phyloP scores from a whole-genome alignment of 768 basidiomycete genomes.

The Agaricus blazei region DNA sequence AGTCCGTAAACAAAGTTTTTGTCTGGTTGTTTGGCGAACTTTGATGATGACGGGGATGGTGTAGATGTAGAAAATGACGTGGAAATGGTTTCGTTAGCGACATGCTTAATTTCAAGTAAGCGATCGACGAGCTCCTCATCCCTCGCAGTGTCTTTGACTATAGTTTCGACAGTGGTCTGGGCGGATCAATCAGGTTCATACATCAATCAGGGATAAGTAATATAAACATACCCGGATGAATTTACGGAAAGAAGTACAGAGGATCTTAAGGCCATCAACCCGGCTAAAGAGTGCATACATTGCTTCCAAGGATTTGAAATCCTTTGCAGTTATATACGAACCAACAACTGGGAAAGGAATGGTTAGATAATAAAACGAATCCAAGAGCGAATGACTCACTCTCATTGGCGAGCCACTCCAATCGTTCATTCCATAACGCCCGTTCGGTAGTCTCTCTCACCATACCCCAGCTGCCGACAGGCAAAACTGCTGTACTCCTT shows the following conservation, averaged over 20 bases:
- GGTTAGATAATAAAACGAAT: background rate
- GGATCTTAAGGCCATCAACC: constrained; percentile 45
- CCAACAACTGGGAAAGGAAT: constrained; percentile 39
- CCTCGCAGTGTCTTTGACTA: constrained; percentile 55
- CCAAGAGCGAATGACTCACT: constrained; percentile 19
- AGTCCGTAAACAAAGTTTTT: constrained; percentile 63
- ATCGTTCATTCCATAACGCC: constrained; percentile 39
- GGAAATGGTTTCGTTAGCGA: constrained; percentile 45
- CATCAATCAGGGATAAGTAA: background rate
- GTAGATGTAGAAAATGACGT: constrained; percentile 39
- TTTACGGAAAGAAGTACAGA: constrained; percentile 58
- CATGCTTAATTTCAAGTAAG: constrained; percentile 63
- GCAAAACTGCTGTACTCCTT: constrained; percentile 46
- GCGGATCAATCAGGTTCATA: background rate
- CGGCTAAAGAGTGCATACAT: constrained; percentile 63
- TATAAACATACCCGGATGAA: constrained; percentile 47
- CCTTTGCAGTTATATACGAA: constrained; percentile 42
- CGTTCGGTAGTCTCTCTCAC: constrained; percentile 51
- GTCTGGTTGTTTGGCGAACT: constrained; percentile 35
- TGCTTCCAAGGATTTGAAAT: constrained; percentile 34
- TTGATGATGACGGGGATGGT: constrained; percentile 1
- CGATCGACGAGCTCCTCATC: constrained; percentile 79
- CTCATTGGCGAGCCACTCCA: constrained; percentile 32
- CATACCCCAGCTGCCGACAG: constrained; percentile 41
- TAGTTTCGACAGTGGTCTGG: constrained; percentile 52